Percentiles rank a stretch among this genome's conserved stretches.
Conservation (phyloP, 495 filamentous ascomycete genomes). For the Aspergillus baeticus region DNA sequence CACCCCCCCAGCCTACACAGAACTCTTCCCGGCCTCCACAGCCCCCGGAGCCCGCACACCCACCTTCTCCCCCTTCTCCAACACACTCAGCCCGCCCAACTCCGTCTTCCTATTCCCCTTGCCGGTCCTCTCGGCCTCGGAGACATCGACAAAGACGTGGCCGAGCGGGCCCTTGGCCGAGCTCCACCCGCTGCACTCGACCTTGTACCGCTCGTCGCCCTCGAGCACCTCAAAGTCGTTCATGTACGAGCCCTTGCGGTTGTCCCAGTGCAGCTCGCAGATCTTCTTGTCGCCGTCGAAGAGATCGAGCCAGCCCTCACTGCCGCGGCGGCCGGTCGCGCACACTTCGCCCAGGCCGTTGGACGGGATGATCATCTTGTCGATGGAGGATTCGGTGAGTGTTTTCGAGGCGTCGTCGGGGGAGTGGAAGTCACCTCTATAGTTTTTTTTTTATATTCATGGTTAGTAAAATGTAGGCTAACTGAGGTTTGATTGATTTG, state of each 20-base stretch:
- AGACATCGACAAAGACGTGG: conserved; percentile 38
- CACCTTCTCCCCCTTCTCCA: not conserved
- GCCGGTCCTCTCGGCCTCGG: conserved; percentile 21
- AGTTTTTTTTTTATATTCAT: not conserved
- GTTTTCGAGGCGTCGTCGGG: conserved; percentile 25
- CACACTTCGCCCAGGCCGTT: conserved; percentile 37
- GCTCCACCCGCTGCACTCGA: conserved; percentile 40
- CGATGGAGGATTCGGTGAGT: conserved; percentile 34
- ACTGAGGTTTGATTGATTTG: too few relatives aligned
- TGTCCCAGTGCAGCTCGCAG: conserved; percentile 44
- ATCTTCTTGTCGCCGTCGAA: conserved; percentile 39
- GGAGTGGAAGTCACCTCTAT: conserved; percentile 36
- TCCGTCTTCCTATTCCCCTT: not conserved
- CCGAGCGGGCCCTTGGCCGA: conserved; percentile 34
- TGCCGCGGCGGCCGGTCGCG: conserved; percentile 35
- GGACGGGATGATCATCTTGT: conserved; percentile 32
- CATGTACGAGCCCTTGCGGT: conserved; percentile 23
- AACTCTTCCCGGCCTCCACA: not conserved
- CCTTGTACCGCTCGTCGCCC: conserved; percentile 27
- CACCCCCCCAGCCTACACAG: not conserved
- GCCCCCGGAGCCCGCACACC: not conserved
- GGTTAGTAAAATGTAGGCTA: too few relatives aligned
- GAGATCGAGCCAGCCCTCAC: conserved; percentile 38
- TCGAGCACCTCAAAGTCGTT: conserved; percentile 37
- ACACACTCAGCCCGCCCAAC: too few relatives aligned